Evolutionary conservation across 768 basidiomycete species (phyloP), one percentile per base, ranked within the genome.

Genomic region (Phaffia australis): DNA sequence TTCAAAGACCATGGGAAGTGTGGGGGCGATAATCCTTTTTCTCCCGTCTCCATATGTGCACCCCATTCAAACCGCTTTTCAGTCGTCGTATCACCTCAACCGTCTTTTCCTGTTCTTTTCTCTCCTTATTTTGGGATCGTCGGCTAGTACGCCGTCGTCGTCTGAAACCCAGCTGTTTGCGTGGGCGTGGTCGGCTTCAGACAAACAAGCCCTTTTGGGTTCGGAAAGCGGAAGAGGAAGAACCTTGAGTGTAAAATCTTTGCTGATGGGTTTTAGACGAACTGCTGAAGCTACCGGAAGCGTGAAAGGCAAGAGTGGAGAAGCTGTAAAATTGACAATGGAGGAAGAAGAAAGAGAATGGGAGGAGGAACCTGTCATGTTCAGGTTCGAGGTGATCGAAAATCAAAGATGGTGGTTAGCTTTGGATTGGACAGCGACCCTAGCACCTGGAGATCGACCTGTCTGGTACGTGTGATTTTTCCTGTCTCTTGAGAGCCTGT

Each of bases 401-500:
- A 76, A 76, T 47, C 74, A 76, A 68, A 50, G 75, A 35, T 76
- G 75, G 75, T 97, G 92, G 92, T 84, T 97, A 83, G 91, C 88
- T 16, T 82, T 97, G 54, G 92, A 95, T 77, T 97, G 89, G 89
- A 94, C 92, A 1, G 87, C 88, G 3, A 90, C 91, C 0, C 82
- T 97, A 9, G 82, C 95, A 19, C 92, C 92, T 0, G 83, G 83
- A 21, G 92, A 97, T 73, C 85, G 91, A 5, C 89, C 92, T 0
- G 87, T 88, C 1, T 97, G 91, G 92, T 89, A 78, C 79, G 76
- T 81, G 78, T 77, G 32, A 75, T 50, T 29, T 25, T 62, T 32
- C 27, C 18, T 77, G 64, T 83, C 30, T 19, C 55, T 30, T 51
- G n/a, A 51, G 21, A 30, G 49, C 23, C 23, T n/a, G 8, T 14